Evolutionary conservation across 1,284 basidiomycete genomes (phyloP), one percentile per base, ranked within the genome.

Genomic region (Apiotrichum veenhuisii): DNA sequence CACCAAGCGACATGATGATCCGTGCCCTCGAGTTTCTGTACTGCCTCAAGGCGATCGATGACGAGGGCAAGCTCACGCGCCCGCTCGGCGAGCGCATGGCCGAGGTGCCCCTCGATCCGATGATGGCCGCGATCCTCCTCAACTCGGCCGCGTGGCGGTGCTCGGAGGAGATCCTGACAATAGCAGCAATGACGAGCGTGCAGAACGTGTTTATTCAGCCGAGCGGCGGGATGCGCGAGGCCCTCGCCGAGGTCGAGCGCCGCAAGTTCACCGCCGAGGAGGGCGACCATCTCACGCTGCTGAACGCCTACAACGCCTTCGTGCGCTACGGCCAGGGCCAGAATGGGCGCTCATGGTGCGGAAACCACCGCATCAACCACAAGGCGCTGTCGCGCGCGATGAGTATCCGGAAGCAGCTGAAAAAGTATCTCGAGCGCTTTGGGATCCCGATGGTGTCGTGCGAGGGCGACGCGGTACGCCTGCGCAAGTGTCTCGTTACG

Each of bases 201-300:
- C 59, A 93, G 87, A 91, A 95, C 70, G 85, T 87, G 3, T 97
- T 97, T 73, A 75, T 93, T 36, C 87, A 90, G 52, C 86, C 88
- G 9, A 89, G 92, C 18, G 76, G 76, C 11, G 91, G 91, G 9
- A 83, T 84, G n/a, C 82, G 85, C 17, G 89, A 87, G 9, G 88
- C 90, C 0, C 73, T 92, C 52, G 91, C 88, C 11, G 91, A 96
- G 74, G 78, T 98, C 11, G 91, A 95, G 73, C 82, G 91, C 49
- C 81, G 95, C 53, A 95, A 96, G 70, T 98, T 98, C 68, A 95
- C 91, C 0, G 92, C 93, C 0, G 91, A 96, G 75, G 94, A 99
- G 83, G 96, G 96, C 64, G 94, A 98, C 70, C 91, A 95, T 72
- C 78, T 97, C 7, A 97, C 93, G 2, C 79, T 94, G 7, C 74